A percentile compares a stretch with the other conserved stretches of the same genome.
phyloP scores from a whole-genome alignment of 306 rosid species.

The Hylodesmum podocarpum region DNA sequence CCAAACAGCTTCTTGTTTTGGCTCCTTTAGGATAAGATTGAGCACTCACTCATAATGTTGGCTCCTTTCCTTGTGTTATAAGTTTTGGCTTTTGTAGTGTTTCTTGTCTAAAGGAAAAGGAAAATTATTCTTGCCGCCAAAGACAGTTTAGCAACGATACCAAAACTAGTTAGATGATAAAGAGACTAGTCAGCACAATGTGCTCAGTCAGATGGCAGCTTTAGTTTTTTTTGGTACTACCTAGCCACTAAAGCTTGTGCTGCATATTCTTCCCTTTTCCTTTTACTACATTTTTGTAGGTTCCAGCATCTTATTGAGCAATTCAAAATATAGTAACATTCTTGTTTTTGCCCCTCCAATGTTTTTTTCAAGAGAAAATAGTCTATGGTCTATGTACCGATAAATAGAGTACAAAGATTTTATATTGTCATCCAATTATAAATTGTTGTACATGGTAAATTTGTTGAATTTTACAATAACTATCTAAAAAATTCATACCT shows the following conservation, averaged over 20 bases:
- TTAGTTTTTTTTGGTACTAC: neutral
- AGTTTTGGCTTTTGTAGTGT: constrained; percentile 11
- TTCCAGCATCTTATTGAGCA: neutral
- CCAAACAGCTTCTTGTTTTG: neutral
- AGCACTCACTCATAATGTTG: neutral
- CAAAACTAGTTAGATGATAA: constrained; percentile 57
- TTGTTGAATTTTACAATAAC: neutral
- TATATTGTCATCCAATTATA: neutral
- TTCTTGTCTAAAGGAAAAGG: neutral
- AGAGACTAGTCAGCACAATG: constrained; percentile 28
- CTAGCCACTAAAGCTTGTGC: neutral
- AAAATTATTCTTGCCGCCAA: constrained; percentile 26
- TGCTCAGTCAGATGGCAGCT: neutral
- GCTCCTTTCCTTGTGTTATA: neutral
- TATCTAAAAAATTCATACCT: neutral
- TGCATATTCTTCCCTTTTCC: constrained; percentile 13
- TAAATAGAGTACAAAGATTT: no score
- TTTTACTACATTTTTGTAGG: constrained; percentile 16
- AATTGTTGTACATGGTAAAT: neutral
- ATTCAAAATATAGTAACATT: neutral
- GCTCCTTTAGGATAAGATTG: neutral
- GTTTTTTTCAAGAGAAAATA: neutral
- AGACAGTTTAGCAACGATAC: constrained; percentile 46
- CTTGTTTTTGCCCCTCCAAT: neutral
- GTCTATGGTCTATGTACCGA: no score